Conservation (phyloP, 2,329 filamentous ascomycete species). For the Dothiorella sarmentorum region DNA sequence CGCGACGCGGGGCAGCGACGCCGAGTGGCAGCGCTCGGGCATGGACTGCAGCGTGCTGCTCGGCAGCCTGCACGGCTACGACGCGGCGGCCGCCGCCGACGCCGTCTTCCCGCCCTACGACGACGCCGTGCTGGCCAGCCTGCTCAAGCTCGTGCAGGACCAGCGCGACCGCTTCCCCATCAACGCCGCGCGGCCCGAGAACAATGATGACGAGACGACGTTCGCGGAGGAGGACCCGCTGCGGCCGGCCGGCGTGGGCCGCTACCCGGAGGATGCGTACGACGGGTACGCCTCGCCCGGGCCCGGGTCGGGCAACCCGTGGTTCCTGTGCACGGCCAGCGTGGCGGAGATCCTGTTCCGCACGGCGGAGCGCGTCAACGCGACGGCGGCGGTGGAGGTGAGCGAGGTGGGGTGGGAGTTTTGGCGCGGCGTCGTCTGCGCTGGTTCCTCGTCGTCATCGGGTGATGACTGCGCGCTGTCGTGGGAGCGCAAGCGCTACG, state of each 20-base stretch:
- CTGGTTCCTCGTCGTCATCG: not conserved
- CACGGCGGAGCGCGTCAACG: conserved; percentile 31
- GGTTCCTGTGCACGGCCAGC: conserved; percentile 44
- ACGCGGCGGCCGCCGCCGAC: conserved; percentile 50
- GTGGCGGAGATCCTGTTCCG: conserved; percentile 41
- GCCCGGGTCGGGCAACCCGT: conserved; percentile 36
- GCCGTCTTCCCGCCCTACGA: conserved; percentile 34
- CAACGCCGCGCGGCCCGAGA: conserved; percentile 27
- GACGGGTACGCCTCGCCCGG: conserved; percentile 34
- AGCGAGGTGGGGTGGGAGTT: conserved; percentile 33
- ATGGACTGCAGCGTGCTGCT: conserved; percentile 40
- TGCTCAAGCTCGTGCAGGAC: conserved; percentile 35
- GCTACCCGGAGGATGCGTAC: conserved; percentile 45
- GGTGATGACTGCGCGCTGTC: conserved; percentile 10
- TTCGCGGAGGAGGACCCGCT: conserved; percentile 56
- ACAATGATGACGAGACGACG: conserved; percentile 15
- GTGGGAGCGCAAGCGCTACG: conserved; percentile 22
- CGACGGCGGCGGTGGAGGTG: conserved; percentile 31
- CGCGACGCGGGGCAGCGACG: conserved; percentile 34
- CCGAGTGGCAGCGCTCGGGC: conserved; percentile 39
- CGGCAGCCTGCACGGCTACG: conserved; percentile 38
- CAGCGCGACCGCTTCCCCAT: conserved; percentile 38
- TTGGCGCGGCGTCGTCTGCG: conserved; percentile 34
- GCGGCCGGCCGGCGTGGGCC: conserved; percentile 48
- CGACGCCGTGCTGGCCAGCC: conserved; percentile 37